Evolutionary conservation across 176 grass and related monocot genomes (phyloP), one percentile per base, ranked within the genome.

Genomic region (Musa acuminata): DNA sequence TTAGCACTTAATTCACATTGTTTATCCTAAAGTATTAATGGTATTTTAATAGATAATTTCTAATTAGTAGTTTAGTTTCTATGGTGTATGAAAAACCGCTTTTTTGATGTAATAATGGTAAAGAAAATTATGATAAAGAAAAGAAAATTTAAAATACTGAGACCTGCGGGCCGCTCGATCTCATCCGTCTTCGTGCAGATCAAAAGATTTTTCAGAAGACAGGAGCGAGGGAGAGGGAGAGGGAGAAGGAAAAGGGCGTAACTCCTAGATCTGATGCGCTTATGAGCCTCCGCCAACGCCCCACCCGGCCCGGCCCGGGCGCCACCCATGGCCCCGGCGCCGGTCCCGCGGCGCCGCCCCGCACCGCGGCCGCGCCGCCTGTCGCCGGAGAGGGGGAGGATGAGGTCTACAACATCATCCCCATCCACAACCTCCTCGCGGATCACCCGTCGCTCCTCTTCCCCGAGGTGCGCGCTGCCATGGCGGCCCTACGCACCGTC

Each of bases 321-420:
- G 13, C 65, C 65, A 25, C 13, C 52, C 11, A 24, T 24, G 71
- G 22, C 20, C 19, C 12, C 51, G 71, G 20, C 13, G 26, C 23
- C 13, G 73, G 27, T 1, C 50, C 70, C 50, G 19, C 17, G 23
- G 74, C 19, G 57, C 53, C 63, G 55, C 62, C 92, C 83, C 49
- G 8, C 55, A 2, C 8, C 52, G 10, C 51, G 60, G 51, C 76
- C 72, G 74, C 69, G 17, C 25, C 19, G 11, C 14, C 74, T 13
- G 8, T 75, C 72, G 43, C 27, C 55, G 51, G 69, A 0, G 11
- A 49, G 66, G 58, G 67, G 22, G 75, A 85, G 54, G 20, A 13
- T 69, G 75, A 79, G 51, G 76, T 72, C 9, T 93, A 89, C 94
- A 98, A 98, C 90, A 98, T 98, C 86, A 83, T 98, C 76, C 94